phyloP scores from a whole-genome alignment of 345 rosid genomes.

The Populus tremula region DNA sequence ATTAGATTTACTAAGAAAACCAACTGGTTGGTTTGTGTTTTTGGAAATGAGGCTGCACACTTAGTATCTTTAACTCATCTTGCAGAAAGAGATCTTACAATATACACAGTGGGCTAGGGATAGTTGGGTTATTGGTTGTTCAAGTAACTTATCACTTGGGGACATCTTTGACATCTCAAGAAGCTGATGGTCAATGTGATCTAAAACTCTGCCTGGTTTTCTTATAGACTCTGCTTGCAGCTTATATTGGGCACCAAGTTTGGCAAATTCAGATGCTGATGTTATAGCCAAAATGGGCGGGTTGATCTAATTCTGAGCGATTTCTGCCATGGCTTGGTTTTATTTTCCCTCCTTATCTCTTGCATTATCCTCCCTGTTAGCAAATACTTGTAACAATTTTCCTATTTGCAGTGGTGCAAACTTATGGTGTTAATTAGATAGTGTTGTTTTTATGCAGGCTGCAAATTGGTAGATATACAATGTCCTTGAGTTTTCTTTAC shows the following conservation, averaged over 20 bases:
- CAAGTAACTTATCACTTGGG: neutral
- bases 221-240: neutral
- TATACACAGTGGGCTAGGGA: neutral
- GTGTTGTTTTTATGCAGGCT: neutral
- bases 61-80: neutral
- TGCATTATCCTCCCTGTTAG: neutral
- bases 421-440: conserved; percentile 2
- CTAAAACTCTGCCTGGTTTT: neutral
- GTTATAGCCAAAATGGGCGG: neutral
- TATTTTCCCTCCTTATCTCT: neutral
- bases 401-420: neutral
- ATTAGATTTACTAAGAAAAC: neutral
- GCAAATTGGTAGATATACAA: neutral
- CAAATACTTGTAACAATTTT: neutral
- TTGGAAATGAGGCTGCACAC: neutral
- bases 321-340: neutral
- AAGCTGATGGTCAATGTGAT: neutral
- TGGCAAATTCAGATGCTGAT: neutral
- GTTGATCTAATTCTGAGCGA: neutral
- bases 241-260: neutral
- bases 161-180: neutral
- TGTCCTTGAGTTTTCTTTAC: conserved; percentile 1
- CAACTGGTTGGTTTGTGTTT: neutral
- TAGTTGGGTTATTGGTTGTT: neutral
- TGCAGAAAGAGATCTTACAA: neutral